Evolutionary conservation across 371 early-diverging fungal genomes (phyloP).

Genomic region (Mucor sp.): DNA sequence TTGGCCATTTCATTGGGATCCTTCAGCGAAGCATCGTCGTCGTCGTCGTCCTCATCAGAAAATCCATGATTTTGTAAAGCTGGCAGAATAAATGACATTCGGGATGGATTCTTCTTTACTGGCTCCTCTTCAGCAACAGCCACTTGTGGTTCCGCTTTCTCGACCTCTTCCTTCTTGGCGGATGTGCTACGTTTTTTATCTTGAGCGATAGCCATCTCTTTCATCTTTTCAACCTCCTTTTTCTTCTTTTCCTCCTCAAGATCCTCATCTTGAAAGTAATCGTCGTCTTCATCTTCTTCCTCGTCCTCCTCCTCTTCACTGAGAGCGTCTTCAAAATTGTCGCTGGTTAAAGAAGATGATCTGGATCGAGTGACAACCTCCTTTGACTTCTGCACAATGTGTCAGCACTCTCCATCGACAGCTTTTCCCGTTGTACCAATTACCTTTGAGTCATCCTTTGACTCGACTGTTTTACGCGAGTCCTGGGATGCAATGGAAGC

Average conservation of each 20-base stretch:
- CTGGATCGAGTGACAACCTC: slow-evolving; percentile 8
- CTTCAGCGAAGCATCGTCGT: slow-evolving; percentile 15
- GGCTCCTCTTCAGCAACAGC: not conserved
- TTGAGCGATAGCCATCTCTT: slow-evolving; percentile 1
- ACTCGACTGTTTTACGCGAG: not conserved
- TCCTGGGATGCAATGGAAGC: slow-evolving; percentile 14
- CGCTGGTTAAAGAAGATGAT: slow-evolving; percentile 19
- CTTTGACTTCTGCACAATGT: not conserved
- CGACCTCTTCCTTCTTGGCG: not conserved
- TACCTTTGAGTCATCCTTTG: not conserved
- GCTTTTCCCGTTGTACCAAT: not conserved
- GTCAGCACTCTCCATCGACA: not conserved
- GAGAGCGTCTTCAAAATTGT: slow-evolving; percentile 23
- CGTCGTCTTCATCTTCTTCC: slow-evolving; percentile 25
- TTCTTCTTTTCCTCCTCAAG: slow-evolving; percentile 4
- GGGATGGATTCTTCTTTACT: not conserved
- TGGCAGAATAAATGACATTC: slow-evolving; percentile 27
- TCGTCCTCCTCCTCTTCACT: slow-evolving; percentile 14
- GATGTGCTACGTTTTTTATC: not conserved
- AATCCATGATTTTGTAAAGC: slow-evolving; percentile 24
- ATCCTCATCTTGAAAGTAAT: slow-evolving; percentile 24
- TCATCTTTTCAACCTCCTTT: not conserved
- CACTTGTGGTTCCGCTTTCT: not conserved
- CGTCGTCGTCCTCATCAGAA: slow-evolving; percentile 20
- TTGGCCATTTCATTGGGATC: slow-evolving; percentile 10